Percentiles rank a stretch among this genome's conserved stretches.
Evolutionary conservation across 306 rosid genomes (phyloP).

Genomic region (cucumber (Cucumis sativus)): DNA sequence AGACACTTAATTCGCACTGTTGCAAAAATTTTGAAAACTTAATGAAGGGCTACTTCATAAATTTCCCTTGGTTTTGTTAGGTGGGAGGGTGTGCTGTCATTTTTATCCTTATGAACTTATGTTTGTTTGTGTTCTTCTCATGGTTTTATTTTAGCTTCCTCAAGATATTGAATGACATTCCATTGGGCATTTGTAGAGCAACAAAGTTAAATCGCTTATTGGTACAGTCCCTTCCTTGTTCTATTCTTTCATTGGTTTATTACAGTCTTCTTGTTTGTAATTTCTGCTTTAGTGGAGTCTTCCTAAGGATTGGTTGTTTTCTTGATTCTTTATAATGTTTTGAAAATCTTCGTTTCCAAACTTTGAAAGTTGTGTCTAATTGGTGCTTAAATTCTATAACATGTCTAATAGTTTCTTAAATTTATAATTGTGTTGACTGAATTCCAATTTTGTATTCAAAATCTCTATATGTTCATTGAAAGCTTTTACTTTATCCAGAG

Average conservation of each 20-base stretch:
- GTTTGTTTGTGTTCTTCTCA: neutral
- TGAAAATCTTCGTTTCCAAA: neutral
- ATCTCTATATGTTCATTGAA: no score
- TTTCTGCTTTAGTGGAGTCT: neutral
- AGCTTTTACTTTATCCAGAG: no score
- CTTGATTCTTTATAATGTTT: neutral
- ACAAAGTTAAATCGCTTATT: slow-evolving; percentile 60
- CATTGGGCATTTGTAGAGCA: slow-evolving; percentile 82
- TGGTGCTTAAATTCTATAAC: neutral
- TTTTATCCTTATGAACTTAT: neutral
- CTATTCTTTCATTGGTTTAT: neutral
- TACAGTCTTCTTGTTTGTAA: neutral
- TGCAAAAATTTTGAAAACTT: no score
- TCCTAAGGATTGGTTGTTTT: neutral
- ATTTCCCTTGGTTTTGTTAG: no score
- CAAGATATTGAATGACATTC: slow-evolving; percentile 74
- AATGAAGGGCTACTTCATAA: no score
- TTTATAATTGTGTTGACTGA: neutral
- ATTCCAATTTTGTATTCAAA: neutral
- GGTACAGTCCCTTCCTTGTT: slow-evolving; percentile 18
- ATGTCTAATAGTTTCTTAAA: neutral
- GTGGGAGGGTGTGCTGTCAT: no score
- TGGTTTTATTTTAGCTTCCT: slow-evolving; percentile 50
- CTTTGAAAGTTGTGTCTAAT: neutral
- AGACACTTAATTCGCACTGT: no score